Base-by-base conservation (phyloP, 2,329 filamentous ascomycete genomes). In the Pseudocercospora ulei region DNA sequence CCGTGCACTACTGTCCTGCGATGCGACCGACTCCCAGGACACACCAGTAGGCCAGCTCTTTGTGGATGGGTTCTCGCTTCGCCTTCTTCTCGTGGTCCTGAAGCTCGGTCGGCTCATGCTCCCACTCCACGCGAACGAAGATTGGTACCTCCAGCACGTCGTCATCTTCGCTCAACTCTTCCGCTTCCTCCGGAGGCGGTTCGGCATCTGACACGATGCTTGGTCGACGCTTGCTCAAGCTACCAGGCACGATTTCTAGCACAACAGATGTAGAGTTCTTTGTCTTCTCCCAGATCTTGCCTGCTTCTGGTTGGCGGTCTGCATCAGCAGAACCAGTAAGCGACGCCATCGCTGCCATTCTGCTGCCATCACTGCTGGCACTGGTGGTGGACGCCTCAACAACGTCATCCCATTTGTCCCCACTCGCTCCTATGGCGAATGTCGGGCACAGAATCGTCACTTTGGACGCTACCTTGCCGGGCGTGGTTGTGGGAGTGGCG, bases 191-290 rank as follows among this genome's bases (percentile, higher is more conserved):
- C 46, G 71, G 67, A 16, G 63, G 57, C 38, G 61, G 50, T 13
- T 46, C 34, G 17, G 33, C 26, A 27, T 18, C 48, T 12, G 20
- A 46, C 62, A 56, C 20, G 58, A 53, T 19, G 68, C 34, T 47
- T 3, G 58, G 55, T 11, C 18, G 54, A 57, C 3, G 28, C 9
- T 30, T 35, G 7, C 25, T 38, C 57, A 62, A 29, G 60, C 56
- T 11, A 47, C 70, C 54, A 55, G 87, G 75, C 0, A 95, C 75
- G 8, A 98, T 80, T 60, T 98, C 90, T 16, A 98, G 70, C 12
- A 95, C 82, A 7, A 98, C 84, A 49, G 80, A 90, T 9, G 90
- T 90, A 83, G 87, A 95, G 60, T 96, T 98, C 22, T 87, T 72
- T 0, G 87, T 88, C 38, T 80, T 75, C 48, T 95, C 87, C 82